Evolutionary conservation across 2,329 filamentous ascomycete genomes (phyloP), one percentile per base, ranked within the genome.

Genomic region (Cladophialophora bantiana): DNA sequence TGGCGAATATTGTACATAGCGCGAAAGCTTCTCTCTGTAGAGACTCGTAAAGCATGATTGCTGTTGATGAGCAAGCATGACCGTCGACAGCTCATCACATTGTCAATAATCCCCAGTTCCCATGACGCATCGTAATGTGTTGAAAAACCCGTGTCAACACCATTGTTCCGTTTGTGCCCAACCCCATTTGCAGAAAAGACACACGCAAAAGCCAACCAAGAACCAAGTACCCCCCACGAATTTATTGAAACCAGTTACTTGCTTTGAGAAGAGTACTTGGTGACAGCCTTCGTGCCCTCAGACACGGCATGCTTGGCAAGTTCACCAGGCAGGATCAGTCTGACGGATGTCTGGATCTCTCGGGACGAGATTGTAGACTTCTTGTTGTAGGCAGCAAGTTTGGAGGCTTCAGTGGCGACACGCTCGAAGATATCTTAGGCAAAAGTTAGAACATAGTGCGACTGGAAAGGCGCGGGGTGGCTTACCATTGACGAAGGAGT

Each of bases 311-410:
- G 95, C 91, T 99, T 99, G 82, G 95, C 95, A 76, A 99, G 89
- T 86, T 99, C 95, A 85, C 95, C 95, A 55, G 95, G 95, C 62
- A 99, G 91, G 84, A 99, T 99, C 70, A 99, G 89, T 74, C 95
- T 91, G 76, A 99, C 95, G 75, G 95, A 97, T 76, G 95, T 99
- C 88, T 99, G 95, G 80, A 99, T 99, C 86, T 99, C 95, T 79
- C 95, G 91, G 74, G 95, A 98, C 62, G 94, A 98, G 84, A 99
- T 99, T 81, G 95, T 99, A 59, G 94, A 98, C 89, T 99, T 99
- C 91, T 98, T 99, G 91, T 99, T 99, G 88, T 99, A 99, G 72
- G 95, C 95, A 75, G 95, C 95, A 70, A 99, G 90, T 90, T 99
- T 99, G 81, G 93, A 97, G 60, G 95, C 95, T 85, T 99, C 95